Evolutionary conservation across 1,139 yeast species (phyloP).

Genomic region (Barnettozyma hawaiiensis): DNA sequence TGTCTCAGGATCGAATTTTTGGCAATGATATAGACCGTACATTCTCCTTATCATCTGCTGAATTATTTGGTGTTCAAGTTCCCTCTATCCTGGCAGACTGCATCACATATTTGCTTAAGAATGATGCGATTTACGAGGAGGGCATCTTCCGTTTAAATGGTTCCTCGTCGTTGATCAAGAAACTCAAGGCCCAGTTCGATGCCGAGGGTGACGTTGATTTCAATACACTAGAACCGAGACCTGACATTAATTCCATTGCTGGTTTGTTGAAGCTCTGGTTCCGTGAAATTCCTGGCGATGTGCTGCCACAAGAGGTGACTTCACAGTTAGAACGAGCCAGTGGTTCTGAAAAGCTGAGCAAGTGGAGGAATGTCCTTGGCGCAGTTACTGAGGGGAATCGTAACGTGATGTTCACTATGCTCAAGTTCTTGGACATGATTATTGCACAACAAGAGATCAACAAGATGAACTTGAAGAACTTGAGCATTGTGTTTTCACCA

Average conservation of each 20-base stretch:
- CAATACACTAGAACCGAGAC: constrained; percentile 31
- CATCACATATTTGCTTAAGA: constrained; percentile 57
- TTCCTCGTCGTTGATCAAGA: constrained; percentile 71
- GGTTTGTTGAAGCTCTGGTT: constrained; percentile 72
- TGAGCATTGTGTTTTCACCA: constrained; percentile 83
- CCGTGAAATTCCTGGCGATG: constrained; percentile 61
- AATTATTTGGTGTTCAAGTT: constrained; percentile 40
- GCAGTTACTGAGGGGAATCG: constrained; percentile 46
- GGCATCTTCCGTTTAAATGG: constrained; percentile 93
- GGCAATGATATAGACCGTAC: constrained; percentile 61
- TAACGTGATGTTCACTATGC: constrained; percentile 58
- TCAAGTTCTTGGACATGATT: constrained; percentile 62
- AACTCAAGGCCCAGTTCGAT: constrained; percentile 66
- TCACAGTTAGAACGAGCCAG: constrained; percentile 36
- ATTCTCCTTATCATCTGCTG: constrained; percentile 43
- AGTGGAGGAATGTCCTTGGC: constrained; percentile 30
- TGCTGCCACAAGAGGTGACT: constrained; percentile 40
- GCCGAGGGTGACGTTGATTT: constrained; percentile 64
- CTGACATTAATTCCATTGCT: constrained; percentile 72
- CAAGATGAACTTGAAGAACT: constrained; percentile 76
- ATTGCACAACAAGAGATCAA: constrained; percentile 58
- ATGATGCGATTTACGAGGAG: constrained; percentile 77
- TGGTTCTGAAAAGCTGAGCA: constrained; percentile 27
- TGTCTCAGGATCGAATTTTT: constrained; percentile 39
- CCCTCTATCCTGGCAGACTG: constrained; percentile 82